Base-by-base conservation (phyloP, 768 basidiomycete species). In the Pholiota molesta region DNA sequence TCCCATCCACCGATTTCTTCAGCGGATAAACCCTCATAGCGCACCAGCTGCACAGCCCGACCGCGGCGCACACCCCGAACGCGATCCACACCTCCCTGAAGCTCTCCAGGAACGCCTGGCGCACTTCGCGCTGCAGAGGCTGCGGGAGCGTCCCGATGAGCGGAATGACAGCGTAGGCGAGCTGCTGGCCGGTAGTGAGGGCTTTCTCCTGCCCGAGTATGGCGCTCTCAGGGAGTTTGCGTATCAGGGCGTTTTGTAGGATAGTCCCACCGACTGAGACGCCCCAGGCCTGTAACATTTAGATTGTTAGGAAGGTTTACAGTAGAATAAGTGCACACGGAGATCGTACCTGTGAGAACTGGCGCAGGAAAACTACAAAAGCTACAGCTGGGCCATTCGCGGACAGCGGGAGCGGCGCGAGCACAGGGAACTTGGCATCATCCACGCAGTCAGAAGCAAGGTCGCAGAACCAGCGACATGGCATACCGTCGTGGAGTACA, bases 101-200 rank as follows among this genome's bases (percentile, higher is more conserved):
- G 37, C 64, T 65, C 28, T 60, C 31, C 2, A 64, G 42, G 29
- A 60, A 64, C 2, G 63, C 63, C 14, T 44, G 17, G 19, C 59
- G 59, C 2, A 64, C 55, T 37, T 60, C 54, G 17, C 35, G 3
- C n/a, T 60, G 55, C 5, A 64, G 40, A 3, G 76, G 67, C 28
- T 78, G 72, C 0, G 69, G 64, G 3, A 87, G 76, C 0, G 16
- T 29, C 3, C 62, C 49, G 23, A 85, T 76, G 17, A 68, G 60
- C 0, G 83, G 83, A 45, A 86, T 83, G 47, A 78, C 73, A 0
- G 80, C 73, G 63, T 81, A 85, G 7, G 79, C 72, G 52, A 85
- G 71, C 37, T 81, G 75, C 23, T 73, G 57, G 5, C 71, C 79
- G 21, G 67, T 51, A 4, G 31, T 58, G 7, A 49, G 61, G 0